A percentile compares a stretch with the other conserved stretches of the same genome.
Conservation (phyloP, 345 rosid genomes). For the Lepidium aucheri region DNA sequence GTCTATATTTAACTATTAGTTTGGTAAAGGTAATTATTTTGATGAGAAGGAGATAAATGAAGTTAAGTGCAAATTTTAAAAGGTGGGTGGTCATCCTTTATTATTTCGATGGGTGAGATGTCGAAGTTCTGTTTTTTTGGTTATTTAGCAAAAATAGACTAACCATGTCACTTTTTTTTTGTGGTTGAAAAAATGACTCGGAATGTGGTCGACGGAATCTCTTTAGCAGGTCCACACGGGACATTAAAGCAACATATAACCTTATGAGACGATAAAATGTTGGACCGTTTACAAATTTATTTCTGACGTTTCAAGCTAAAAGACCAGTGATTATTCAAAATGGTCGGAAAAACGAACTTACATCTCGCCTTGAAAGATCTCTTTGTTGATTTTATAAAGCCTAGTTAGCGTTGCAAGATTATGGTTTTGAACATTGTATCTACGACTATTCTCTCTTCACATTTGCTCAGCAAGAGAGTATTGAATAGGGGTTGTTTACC, state of each 20-base stretch:
- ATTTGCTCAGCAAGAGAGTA: too few species aligned
- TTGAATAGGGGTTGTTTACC: too few species aligned
- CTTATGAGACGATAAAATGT: too few species aligned
- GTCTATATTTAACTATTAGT: constrained; percentile 16
- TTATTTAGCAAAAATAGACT: neutral
- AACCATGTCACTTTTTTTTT: neutral
- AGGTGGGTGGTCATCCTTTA: neutral
- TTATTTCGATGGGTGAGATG: neutral
- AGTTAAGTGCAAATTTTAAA: neutral
- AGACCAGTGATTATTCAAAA: too few species aligned
- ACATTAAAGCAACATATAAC: too few species aligned
- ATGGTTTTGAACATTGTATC: too few species aligned
- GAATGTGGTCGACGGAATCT: neutral
- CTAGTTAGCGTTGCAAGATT: neutral
- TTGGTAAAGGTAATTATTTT: neutral
- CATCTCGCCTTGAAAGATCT: neutral
- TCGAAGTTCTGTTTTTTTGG: neutral
- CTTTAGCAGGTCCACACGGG: too few species aligned
- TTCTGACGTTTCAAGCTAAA: too few species aligned
- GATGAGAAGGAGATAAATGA: neutral
- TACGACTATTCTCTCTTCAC: too few species aligned
- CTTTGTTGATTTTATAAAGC: too few species aligned
- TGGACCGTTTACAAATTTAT: too few species aligned
- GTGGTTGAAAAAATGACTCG: neutral
- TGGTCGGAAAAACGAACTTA: neutral